Evolutionary conservation across 345 rosid genomes (phyloP).

Genomic region (Hibiscus mutabilis): DNA sequence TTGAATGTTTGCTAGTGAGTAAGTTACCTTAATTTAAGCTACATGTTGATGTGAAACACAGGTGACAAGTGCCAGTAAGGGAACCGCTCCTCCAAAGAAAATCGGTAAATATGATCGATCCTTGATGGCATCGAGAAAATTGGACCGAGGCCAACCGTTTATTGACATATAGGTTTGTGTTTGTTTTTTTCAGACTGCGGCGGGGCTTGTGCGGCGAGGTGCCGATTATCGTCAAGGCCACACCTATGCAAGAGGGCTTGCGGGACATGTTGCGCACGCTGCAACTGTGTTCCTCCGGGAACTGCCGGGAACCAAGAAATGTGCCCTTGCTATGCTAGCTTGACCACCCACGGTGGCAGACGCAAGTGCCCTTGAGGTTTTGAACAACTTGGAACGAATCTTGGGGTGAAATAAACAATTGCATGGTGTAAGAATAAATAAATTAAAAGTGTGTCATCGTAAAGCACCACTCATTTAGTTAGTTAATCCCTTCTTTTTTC

Average conservation of each 20-base stretch:
- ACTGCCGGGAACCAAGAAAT: conserved; percentile 60
- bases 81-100: not conserved
- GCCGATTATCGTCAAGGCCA: conserved; percentile 52
- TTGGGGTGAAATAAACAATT: not conserved
- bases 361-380: conserved; percentile 62
- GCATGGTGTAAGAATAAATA: not conserved
- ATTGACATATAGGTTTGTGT: not conserved
- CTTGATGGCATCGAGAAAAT: not conserved
- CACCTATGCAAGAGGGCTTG: conserved; percentile 65
- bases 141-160: not conserved
- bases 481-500: no score
- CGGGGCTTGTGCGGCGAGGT: conserved; percentile 53
- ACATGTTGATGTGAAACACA: conserved; percentile 3
- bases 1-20: not conserved
- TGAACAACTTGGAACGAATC: not conserved
- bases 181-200: conserved; percentile 43
- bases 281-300: conserved; percentile 84
- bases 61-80: not conserved
- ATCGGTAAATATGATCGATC: conserved; percentile 7
- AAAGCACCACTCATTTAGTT: not conserved
- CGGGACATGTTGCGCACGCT: conserved; percentile 71
- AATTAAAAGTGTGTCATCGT: not conserved
- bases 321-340: conserved; percentile 61
- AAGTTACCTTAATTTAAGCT: not conserved
- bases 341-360: conserved; percentile 76